Conservation (phyloP, 495 filamentous ascomycete genomes). For the Daldinia concentrica region DNA sequence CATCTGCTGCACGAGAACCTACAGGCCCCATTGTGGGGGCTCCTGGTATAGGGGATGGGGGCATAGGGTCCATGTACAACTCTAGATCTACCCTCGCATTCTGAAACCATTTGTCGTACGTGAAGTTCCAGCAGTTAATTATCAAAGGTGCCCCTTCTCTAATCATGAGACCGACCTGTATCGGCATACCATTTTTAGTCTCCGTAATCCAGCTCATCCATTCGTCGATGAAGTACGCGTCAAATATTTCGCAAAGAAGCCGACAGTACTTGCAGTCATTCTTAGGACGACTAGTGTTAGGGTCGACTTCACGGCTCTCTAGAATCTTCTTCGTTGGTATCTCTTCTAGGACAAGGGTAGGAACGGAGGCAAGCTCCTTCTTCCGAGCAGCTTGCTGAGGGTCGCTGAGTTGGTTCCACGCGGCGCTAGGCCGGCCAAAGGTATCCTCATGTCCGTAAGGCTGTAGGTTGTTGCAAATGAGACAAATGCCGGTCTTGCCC, state of each 20-base stretch:
- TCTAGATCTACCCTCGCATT: slow-evolving; percentile 31
- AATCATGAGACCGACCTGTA: slow-evolving; percentile 29
- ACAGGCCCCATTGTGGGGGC: slow-evolving; percentile 14
- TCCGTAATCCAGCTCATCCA: slow-evolving; percentile 36
- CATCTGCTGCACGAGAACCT: slow-evolving; percentile 18
- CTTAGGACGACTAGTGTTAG: slow-evolving; percentile 21
- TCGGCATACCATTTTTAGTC: slow-evolving; percentile 30
- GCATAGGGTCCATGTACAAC: slow-evolving; percentile 29
- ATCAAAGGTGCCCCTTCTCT: slow-evolving; percentile 26
- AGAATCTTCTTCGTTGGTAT: slow-evolving; percentile 27
- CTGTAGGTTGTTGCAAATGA: background rate
- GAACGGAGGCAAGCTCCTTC: slow-evolving; percentile 20
- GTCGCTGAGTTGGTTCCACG: background rate
- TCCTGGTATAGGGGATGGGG: slow-evolving; percentile 23
- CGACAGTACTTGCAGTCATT: slow-evolving; percentile 33
- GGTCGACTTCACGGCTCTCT: slow-evolving; percentile 25
- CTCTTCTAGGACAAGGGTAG: slow-evolving; percentile 23
- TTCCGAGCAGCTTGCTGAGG: slow-evolving; percentile 2
- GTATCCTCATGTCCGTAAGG: background rate
- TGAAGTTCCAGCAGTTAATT: slow-evolving; percentile 35
- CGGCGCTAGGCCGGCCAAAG: background rate
- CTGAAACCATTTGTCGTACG: slow-evolving; percentile 34
- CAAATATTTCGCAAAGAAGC: slow-evolving; percentile 29
- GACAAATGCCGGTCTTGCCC: background rate
- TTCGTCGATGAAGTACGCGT: slow-evolving; percentile 30